Evolutionary conservation across 805 yeast genomes (phyloP), one percentile per base, ranked within the genome.

Genomic region (Myxozyma melibiosi): DNA sequence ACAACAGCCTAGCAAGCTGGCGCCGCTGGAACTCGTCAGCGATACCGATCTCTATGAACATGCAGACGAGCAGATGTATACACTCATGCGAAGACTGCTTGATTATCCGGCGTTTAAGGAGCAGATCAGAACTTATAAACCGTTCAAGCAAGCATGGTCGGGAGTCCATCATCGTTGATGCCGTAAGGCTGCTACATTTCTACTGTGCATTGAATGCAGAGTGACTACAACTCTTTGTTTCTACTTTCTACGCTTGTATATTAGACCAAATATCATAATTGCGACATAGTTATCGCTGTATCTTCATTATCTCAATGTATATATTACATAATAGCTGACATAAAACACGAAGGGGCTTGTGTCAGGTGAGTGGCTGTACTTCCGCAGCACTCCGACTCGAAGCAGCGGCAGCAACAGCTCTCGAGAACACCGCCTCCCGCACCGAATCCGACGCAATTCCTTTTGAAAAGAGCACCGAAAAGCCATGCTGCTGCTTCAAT

Each of bases 401-500:
- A 31, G 11, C 46, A 31, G n/a, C 25, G 25, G 18, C 13, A 20
- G 30, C n/a, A 22, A 20, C 28, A 33, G 49, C 27, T 30, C n/a
- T n/a, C n/a, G n/a, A n/a, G 13, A 18, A 13, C 11, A 20, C 5
- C 41, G 22, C 13, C 28, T 6, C 24, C 20, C 25, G 41, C 51
- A 34, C 30, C 41, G 8, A 5, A 8, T n/a, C 20, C 28, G n/a
- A 14, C 7, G n/a, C n/a, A n/a, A n/a, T n/a, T n/a, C n/a, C n/a
- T 34, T 34, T 34, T 4, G 34, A 14, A 24, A n/a, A 24, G 14
- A 1, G 34, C 14, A 38, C 16, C 14, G 18, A 27, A 5, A 24
- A 48, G 37, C 20, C 22, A 92, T 92, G 97, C 78, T 94, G 65
- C 90, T 90, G 68, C 79, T 94, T 62, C 91, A 90, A 70, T 86